Conservation (phyloP, 225 moss, liverwort and hornwort genomes). For the Physcomitrium patens region DNA sequence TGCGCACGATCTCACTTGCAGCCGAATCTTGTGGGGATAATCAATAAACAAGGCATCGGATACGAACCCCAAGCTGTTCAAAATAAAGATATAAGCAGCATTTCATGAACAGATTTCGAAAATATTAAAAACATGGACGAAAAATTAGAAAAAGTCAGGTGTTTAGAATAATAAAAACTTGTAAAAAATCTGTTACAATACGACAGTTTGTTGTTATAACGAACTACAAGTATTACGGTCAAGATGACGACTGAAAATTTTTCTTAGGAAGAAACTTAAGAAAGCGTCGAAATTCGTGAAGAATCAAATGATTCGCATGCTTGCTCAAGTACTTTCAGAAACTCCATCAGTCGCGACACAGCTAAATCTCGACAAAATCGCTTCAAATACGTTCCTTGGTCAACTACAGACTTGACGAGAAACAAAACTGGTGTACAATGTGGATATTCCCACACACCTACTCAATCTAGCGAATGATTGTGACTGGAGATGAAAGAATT, state of each 20-base stretch:
- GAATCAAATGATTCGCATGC: not conserved
- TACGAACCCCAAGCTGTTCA: constrained; percentile 22
- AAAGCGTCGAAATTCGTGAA: not conserved
- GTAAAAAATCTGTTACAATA: not conserved
- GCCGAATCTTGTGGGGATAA: constrained; percentile 6
- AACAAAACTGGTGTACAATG: not conserved
- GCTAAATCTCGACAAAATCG: too few relatives aligned
- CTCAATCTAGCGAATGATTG: not conserved
- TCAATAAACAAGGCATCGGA: constrained; percentile 24
- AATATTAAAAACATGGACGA: too few relatives aligned
- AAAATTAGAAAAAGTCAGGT: not conserved
- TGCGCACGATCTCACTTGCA: constrained; percentile 40
- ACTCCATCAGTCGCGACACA: too few relatives aligned
- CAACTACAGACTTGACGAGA: too few relatives aligned
- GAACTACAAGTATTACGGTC: not conserved
- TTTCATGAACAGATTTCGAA: too few relatives aligned
- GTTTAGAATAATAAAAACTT: not conserved
- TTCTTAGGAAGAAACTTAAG: constrained; percentile 10
- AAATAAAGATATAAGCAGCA: not conserved
- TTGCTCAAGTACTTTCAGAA: too few relatives aligned
- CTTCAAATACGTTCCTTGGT: too few relatives aligned
- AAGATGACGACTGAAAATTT: not conserved
- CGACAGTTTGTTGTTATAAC: not conserved
- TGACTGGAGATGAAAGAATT: not conserved
- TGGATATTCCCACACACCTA: not conserved